Percentiles rank a stretch among this genome's conserved stretches.
Conservation (phyloP, 331 rosid genomes). For the Telfairia occidentalis region DNA sequence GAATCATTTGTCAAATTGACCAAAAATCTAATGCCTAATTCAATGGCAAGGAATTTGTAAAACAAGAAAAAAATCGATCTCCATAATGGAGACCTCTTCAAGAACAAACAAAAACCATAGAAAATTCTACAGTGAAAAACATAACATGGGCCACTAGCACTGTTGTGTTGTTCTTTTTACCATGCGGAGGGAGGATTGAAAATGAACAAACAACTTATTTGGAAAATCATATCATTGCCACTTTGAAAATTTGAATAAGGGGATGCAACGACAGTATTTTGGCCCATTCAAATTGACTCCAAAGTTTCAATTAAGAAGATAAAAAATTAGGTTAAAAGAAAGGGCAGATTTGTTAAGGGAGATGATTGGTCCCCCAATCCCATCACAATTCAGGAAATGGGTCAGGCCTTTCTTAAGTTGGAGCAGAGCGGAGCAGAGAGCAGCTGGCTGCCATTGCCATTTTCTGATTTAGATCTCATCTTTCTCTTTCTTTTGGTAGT, state of each 20-base stretch:
- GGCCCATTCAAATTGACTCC: too few species aligned
- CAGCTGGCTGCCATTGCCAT: conserved; percentile 17
- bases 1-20: neutral
- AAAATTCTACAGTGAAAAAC: neutral
- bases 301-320: neutral
- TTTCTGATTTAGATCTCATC: conserved; percentile 9
- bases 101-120: neutral
- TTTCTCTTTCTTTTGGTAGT: conserved; percentile 1
- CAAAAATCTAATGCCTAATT: neutral
- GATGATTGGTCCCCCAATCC: conserved; percentile 10
- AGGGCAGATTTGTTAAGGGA: neutral
- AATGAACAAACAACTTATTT: neutral
- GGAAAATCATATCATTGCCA: neutral
- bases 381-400: conserved; percentile 11
- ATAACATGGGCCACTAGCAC: neutral
- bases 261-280: neutral
- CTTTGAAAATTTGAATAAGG: neutral
- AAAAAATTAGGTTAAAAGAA: neutral
- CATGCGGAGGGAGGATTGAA: neutral
- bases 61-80: neutral
- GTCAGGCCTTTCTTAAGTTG: conserved; percentile 14
- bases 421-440: neutral
- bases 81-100: neutral
- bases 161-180: neutral
- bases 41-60: neutral